Evolutionary conservation across 768 basidiomycete genomes (phyloP), one percentile per base, ranked within the genome.

Genomic region (Austroboletus festivus): DNA sequence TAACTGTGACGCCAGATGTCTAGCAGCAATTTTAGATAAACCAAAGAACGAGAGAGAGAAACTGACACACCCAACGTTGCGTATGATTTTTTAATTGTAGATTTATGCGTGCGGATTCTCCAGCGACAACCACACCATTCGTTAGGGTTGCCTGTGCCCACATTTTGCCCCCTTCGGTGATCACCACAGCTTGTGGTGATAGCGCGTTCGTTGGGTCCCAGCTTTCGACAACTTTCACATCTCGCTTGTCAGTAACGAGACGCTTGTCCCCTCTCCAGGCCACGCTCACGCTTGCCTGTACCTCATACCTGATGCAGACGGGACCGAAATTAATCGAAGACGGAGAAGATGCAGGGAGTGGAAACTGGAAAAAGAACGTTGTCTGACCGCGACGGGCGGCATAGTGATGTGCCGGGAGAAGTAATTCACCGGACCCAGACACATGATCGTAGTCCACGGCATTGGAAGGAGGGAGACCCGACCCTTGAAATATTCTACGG

Each of bases 21-120:
- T 91, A 54, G 9, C 42, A 20, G 12, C 20, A 43, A 8, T n/a
- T 23, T 38, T 31, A 44, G 55, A 47, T 7, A 34, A 50, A 33
- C 42, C 5, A 48, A 26, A 44, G 26, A 38, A 42, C 1, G 40
- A 7, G 30, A 24, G 3, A 43, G 30, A 46, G 22, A 46, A 37
- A 28, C 28, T 31, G 26, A 58, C 65, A 50, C 40, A 87, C 89
- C 83, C 85, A 90, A 70, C 86, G 88, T 43, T 71, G 69, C 2
- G 89, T 86, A 61, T 89, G 85, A 58, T 93, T 93, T 73, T 83
- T 89, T 41, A 92, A 83, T 53, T 85, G 81, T 45, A 93, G 67
- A 58, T 89, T 85, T 37, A 92, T 72, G 60, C 83, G 86, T 16
- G 78, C 83, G 51, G 78, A 79, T 58, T 82, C 79, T 9, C 89